Evolutionary conservation across 2,329 filamentous ascomycete species (phyloP).

Genomic region (Aspergillus pseudoterreus): DNA sequence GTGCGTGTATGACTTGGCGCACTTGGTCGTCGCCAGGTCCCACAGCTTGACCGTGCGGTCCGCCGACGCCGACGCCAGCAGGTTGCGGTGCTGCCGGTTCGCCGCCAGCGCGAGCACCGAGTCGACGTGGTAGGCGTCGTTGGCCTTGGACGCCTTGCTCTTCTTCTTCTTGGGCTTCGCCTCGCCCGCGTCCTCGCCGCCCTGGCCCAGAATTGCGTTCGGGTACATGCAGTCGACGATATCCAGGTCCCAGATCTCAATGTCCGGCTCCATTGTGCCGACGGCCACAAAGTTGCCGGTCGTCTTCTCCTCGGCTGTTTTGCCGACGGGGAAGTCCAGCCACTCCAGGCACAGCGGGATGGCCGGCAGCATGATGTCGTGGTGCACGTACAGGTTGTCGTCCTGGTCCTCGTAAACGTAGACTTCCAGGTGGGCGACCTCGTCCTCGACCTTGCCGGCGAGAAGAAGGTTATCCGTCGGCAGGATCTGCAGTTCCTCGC

Average conservation of each 20-base stretch:
- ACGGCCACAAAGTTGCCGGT: conserved; percentile 90
- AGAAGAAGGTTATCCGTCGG: conserved; percentile 90
- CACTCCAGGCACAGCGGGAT: conserved; percentile 95
- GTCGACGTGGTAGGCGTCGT: conserved; percentile 90
- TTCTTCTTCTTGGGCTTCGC: conserved; percentile 75
- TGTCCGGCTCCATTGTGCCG: conserved; percentile 96
- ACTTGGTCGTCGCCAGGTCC: conserved; percentile 89
- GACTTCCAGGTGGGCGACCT: conserved; percentile 92
- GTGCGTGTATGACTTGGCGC: conserved; percentile 91
- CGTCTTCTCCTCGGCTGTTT: conserved; percentile 60
- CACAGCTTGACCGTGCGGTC: conserved; percentile 98
- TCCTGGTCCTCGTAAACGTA: conserved; percentile 95
- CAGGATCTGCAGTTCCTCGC: conserved; percentile 89
- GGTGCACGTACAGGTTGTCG: conserved; percentile 97
- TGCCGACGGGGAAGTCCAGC: conserved; percentile 86
- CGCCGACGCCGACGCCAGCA: conserved; percentile 90
- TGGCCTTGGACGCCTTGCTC: conserved; percentile 86
- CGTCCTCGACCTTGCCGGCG: conserved; percentile 91
- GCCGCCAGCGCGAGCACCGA: conserved; percentile 86
- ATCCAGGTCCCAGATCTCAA: conserved; percentile 97
- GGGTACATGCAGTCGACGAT: conserved; percentile 97
- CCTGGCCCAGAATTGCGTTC: conserved; percentile 87
- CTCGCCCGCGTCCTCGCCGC: conserved; percentile 41
- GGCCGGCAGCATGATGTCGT: conserved; percentile 98
- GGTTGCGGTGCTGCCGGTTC: conserved; percentile 88